Evolutionary conservation across 805 yeast genomes (phyloP).

Genomic region (Wickerhamomyces subpelliculosus): DNA sequence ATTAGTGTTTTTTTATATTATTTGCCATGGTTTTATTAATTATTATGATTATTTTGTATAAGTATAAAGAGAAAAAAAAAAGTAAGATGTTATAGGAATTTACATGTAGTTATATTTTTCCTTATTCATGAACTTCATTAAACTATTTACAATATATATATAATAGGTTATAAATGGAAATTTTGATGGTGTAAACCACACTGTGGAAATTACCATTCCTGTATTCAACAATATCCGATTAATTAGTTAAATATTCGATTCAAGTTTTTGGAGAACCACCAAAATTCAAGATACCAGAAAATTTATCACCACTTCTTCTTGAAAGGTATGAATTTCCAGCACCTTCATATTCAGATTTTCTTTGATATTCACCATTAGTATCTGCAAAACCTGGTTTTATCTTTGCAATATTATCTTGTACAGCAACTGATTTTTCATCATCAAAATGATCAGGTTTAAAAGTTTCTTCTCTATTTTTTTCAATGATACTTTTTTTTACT

Average conservation of each 20-base stretch:
- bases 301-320: constrained; percentile 51
- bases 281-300: constrained; percentile 20
- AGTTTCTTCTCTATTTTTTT: constrained; percentile 28
- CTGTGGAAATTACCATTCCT: no score
- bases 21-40: no score
- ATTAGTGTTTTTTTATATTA: no score
- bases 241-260: background rate
- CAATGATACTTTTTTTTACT: constrained; percentile 23
- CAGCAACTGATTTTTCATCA: constrained; percentile 3
- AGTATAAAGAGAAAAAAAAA: no score
- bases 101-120: no score
- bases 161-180: background rate
- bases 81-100: no score
- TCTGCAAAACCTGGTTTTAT: constrained; percentile 53
- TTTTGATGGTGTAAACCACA: no score
- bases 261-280: constrained; percentile 4
- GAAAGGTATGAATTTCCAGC: constrained; percentile 53
- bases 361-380: constrained; percentile 26
- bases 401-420: constrained; percentile 24
- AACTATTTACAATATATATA: background rate
- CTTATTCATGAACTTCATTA: no score
- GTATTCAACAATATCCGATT: no score
- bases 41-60: no score
- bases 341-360: constrained; percentile 65
- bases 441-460: constrained; percentile 6